Base-by-base conservation (phyloP, 1,284 basidiomycete genomes). In the Trichosporon sp. region DNA sequence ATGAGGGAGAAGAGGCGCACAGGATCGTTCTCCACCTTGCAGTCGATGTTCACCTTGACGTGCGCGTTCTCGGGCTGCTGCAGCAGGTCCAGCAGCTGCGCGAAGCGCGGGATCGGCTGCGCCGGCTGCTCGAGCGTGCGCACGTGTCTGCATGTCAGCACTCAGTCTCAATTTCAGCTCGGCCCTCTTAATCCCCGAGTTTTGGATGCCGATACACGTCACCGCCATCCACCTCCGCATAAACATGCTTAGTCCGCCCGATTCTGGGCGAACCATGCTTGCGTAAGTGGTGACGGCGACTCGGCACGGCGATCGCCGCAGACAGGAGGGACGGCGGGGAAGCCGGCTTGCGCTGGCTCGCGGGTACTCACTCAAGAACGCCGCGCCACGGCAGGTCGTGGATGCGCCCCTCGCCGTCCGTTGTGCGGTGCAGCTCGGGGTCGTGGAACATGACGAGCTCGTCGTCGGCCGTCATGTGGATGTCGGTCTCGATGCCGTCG, bases 381-480 rank as follows among this genome's bases (percentile, higher is more conserved):
- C 80, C 83, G 18, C 63, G 29, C 83, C 86, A 88, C 5, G 80
- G 78, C 70, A 84, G 83, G 62, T 84, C 79, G 56, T 85, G 80
- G 72, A 88, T 86, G 25, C 83, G 77, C 29, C 87, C 87, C 13
- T 80, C 81, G 25, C 87, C 86, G 74, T 87, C 80, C 35, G 87
- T 88, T 21, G 87, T 88, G 23, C 87, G 81, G 65, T 84, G 84
- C 11, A 88, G 76, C 42, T 80, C 88, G 12, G 93, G 92, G 83
- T 98, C 95, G 81, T 98, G 95, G 84, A 96, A 97, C 92, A 98
- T 95, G 72, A 98, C 84, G 63, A 98, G 91, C 64, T 93, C 89
- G 77, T 90, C 87, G 85, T 98, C 96, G 74, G 87, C 84, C 65
- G 95, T 95, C 79, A 98, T 91, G 83, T 98, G 96, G 75, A 98